Base-by-base conservation (phyloP, 352 stramenopile genomes). In the Paralagenidium karlingii region DNA sequence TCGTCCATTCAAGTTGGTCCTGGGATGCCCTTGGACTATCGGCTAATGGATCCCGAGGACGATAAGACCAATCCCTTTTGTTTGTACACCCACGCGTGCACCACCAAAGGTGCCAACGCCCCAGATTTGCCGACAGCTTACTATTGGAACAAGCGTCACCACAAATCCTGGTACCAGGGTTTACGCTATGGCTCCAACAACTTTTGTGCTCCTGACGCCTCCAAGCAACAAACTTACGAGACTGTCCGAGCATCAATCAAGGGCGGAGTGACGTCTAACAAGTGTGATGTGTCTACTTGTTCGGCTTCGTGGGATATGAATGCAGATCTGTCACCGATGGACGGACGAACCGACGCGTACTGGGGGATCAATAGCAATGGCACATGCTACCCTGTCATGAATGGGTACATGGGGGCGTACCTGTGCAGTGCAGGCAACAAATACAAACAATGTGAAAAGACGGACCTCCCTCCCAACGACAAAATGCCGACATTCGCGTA, bases 1-100 rank as follows among this genome's bases (percentile, higher is more conserved):
- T 85, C 58, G 1, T 74, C 60, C 4, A 61, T 79, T n/a, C 66
- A 79, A 46, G 57, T 94, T 15, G 58, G 53, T 13, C 69, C 70
- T 8, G 75, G 68, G 1, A 71, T 74, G 53, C 68, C 65, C 4
- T 13, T 40, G 8, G 40, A 74, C 8, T 69, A 67, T 10, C 45
- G 42, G n/a, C 33, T 47, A 24, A 40, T 46, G 1, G 22, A 25
- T 10, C 11, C 32, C 19, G 30, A 36, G 19, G 16, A 22, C 18
- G 18, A 30, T n/a, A 24, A 37, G 5, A 10, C 15, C 10, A 29
- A 13, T 19, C 38, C 16, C 20, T 34, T 33, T 13, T 50, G 43
- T 18, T 24, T 45, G 22, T 50, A 50, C 43, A 20, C 15, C 26
- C 33, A 45, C 18, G 26, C 16, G 3, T 50, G 43, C 34, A 15